Evolutionary conservation across 192 early-diverging fungal genomes (phyloP).

Genomic region (Backusella mclennaniae): DNA sequence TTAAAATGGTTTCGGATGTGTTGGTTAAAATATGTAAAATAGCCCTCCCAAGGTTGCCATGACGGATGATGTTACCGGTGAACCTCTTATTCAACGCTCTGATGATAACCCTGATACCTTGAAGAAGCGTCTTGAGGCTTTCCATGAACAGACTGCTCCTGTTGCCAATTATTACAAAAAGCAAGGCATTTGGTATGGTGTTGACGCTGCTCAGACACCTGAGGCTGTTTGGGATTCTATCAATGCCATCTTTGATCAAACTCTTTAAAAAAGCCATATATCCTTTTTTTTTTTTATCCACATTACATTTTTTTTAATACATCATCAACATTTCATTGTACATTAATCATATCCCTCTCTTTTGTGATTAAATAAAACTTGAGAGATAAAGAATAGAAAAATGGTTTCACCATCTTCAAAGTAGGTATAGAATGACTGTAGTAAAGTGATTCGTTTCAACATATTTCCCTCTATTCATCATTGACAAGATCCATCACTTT

Average conservation of each 20-base stretch:
- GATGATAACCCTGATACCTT: constrained; percentile 96
- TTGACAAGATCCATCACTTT: not conserved
- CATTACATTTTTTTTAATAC: not conserved
- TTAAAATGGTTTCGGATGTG: not conserved
- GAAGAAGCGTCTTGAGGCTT: constrained; percentile 84
- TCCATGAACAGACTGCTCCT: constrained; percentile 80
- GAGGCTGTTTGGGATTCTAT: constrained; percentile 87
- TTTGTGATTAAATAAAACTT: not conserved
- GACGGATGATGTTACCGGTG: constrained; percentile 96
- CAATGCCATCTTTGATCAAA: constrained; percentile 81
- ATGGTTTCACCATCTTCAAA: too few relatives aligned
- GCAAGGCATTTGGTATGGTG: constrained; percentile 87
- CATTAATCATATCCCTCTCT: not conserved
- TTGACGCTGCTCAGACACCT: constrained; percentile 92
- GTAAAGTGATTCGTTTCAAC: too few relatives aligned
- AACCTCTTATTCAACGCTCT: constrained; percentile 95
- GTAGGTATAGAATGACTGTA: too few relatives aligned
- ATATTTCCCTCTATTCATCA: too few relatives aligned
- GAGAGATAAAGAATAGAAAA: too few relatives aligned
- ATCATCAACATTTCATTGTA: not conserved
- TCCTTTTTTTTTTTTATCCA: not conserved
- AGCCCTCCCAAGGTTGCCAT: constrained; percentile 89
- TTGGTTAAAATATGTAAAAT: not conserved
- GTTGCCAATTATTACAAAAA: constrained; percentile 90
- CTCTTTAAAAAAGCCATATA: constrained; percentile 17